These are phyloP conservation scores for Xylaria cubensis DNA, from an alignment of 495 filamentous ascomycete species.

Conservation along the genomic window DNA sequence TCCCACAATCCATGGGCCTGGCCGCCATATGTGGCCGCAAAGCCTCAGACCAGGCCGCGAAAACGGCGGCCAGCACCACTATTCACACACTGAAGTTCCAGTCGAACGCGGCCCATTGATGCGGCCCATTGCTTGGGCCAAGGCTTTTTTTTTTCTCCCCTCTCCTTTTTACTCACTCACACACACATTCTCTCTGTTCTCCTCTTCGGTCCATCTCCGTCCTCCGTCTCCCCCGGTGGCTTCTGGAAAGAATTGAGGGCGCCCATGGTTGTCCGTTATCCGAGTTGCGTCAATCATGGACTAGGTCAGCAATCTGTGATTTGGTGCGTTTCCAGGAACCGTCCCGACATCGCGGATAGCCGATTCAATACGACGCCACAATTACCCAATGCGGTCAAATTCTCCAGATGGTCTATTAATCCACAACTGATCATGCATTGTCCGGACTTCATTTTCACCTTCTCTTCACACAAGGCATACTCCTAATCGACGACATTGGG, in stretches of 20 bases:
- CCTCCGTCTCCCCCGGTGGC: slow-evolving; percentile 19
- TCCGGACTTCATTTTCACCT: slow-evolving; percentile 9
- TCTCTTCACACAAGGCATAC: slow-evolving; percentile 25
- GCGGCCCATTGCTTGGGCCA: slow-evolving; percentile 32
- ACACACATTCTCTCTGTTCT: neutral
- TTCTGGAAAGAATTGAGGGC: slow-evolving; percentile 39
- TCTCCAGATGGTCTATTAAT: neutral
- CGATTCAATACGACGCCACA: slow-evolving; percentile 16
- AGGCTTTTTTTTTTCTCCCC: slow-evolving; percentile 33
- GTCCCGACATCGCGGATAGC: slow-evolving; percentile 35
- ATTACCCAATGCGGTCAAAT: slow-evolving; percentile 5
- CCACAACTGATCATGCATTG: slow-evolving; percentile 9
- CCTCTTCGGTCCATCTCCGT: slow-evolving; percentile 9
- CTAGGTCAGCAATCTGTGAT: slow-evolving; percentile 28
- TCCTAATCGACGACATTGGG: neutral
- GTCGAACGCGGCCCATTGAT: slow-evolving; percentile 30
- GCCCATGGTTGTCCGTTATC: slow-evolving; percentile 5
- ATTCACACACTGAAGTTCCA: slow-evolving; percentile 17
- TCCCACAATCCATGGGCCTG: slow-evolving; percentile 24
- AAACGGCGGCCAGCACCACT: slow-evolving; percentile 37
- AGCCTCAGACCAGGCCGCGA: slow-evolving; percentile 39
- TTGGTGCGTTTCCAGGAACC: slow-evolving; percentile 10
- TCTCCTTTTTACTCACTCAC: neutral
- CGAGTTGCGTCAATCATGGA: slow-evolving; percentile 30
- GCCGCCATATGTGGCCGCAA: slow-evolving; percentile 37